phyloP scores from a whole-genome alignment of 805 yeast species.

The Yarrowia divulgata region DNA sequence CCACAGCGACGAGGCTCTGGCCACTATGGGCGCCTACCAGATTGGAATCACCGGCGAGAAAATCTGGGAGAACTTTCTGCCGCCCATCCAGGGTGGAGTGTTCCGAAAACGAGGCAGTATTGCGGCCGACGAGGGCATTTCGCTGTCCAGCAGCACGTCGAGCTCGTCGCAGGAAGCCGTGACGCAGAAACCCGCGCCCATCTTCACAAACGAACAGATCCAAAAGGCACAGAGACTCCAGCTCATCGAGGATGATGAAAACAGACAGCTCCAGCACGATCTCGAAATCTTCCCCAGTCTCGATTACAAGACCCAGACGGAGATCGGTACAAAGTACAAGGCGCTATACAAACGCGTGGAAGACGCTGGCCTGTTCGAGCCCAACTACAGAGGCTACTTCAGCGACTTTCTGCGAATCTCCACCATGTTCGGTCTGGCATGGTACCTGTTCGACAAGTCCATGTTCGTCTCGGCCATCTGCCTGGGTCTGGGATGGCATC shows the following conservation, averaged over 20 bases:
- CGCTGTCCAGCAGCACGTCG: slow-evolving; percentile 17
- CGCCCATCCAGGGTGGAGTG: slow-evolving; percentile 87
- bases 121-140: slow-evolving; percentile 30
- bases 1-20: slow-evolving; percentile 67
- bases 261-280: slow-evolving; percentile 62
- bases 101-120: slow-evolving; percentile 49
- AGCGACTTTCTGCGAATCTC: slow-evolving; percentile 70
- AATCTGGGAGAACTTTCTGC: slow-evolving; percentile 76
- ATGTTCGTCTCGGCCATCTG: slow-evolving; percentile 64
- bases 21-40: slow-evolving; percentile 61
- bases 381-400: slow-evolving; percentile 76
- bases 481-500: slow-evolving; percentile 88
- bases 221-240: slow-evolving; percentile 48
- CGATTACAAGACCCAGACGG: slow-evolving; percentile 70
- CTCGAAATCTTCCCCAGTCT: slow-evolving; percentile 65
- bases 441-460: slow-evolving; percentile 55
- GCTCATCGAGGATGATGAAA: slow-evolving; percentile 63
- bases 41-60: slow-evolving; percentile 66
- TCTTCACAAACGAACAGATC: slow-evolving; percentile 50
- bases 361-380: slow-evolving; percentile 68
- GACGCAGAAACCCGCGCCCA: slow-evolving; percentile 39
- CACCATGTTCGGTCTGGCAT: slow-evolving; percentile 59
- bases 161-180: slow-evolving; percentile 44
- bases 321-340: slow-evolving; percentile 64
- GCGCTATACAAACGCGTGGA: slow-evolving; percentile 64